These are phyloP conservation scores for Sideroxylon spinosum DNA, from an alignment of 179 eudicot genomes.

Conservation along the genomic window DNA sequence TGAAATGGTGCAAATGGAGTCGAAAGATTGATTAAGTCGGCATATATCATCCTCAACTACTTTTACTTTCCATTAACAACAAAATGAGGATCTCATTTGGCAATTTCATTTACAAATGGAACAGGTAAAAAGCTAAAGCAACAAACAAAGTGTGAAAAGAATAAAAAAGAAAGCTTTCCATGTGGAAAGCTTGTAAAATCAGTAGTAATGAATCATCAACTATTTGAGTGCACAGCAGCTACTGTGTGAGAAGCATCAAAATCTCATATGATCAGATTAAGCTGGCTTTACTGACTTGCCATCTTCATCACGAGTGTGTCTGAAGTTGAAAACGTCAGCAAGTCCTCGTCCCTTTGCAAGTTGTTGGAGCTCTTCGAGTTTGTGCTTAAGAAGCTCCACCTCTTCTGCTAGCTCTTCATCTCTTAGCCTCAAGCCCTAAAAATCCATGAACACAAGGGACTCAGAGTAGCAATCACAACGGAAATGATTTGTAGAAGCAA, in stretches of 20 bases:
- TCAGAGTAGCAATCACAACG: too few species aligned
- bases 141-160: neutral
- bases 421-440: slow-evolving; percentile 35
- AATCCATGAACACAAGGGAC: too few species aligned
- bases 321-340: slow-evolving; percentile 41
- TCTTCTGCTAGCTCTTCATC: slow-evolving; percentile 58
- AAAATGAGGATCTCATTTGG: neutral
- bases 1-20: too few species aligned
- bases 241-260: neutral
- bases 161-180: neutral
- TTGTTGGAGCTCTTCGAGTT: slow-evolving; percentile 58
- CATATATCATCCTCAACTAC: too few species aligned
- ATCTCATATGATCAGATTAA: slow-evolving; percentile 15
- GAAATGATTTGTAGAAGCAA: too few species aligned
- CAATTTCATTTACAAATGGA: neutral
- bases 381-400: slow-evolving; percentile 51
- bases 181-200: neutral
- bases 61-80: too few species aligned
- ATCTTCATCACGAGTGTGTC: slow-evolving; percentile 23
- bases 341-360: slow-evolving; percentile 55
- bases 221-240: neutral
- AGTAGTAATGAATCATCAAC: slow-evolving; percentile 3
- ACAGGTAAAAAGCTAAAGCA: too few species aligned
- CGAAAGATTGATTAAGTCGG: too few species aligned
- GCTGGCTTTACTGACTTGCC: slow-evolving; percentile 39